Percentiles rank a stretch among this genome's conserved stretches.
phyloP scores from a whole-genome alignment of 1,139 yeast species.

The Pneumocystis wakefieldiae region DNA sequence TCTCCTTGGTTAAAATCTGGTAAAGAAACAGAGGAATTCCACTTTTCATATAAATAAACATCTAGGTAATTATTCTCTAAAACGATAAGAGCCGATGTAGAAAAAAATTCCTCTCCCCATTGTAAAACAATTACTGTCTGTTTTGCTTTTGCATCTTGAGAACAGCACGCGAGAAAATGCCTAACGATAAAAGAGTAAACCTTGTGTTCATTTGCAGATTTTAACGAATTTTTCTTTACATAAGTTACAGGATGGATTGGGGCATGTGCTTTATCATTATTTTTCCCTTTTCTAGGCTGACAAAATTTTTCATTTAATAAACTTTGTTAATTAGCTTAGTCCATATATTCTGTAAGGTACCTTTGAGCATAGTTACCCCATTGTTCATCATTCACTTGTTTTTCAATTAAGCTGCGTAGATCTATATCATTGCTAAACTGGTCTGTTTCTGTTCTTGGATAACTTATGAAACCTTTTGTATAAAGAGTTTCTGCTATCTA shows the following conservation, averaged over 20 bases:
- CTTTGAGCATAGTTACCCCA: constrained; percentile 39
- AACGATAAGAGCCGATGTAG: constrained; percentile 58
- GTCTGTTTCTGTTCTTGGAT: constrained; percentile 97
- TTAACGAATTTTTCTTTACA: constrained; percentile 25
- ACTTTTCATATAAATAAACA: constrained; percentile 59
- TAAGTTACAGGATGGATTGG: constrained; percentile 78
- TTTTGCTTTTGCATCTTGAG: constrained; percentile 74
- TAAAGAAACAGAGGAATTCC: constrained; percentile 54
- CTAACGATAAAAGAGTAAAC: constrained; percentile 81
- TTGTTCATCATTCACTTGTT: constrained; percentile 35
- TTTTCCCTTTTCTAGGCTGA: constrained; percentile 61
- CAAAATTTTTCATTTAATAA: constrained; percentile 29
- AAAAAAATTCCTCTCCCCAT: constrained; percentile 69
- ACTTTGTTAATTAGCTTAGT: constrained; percentile 12
- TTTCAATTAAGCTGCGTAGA: constrained; percentile 40
- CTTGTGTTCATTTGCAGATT: constrained; percentile 39
- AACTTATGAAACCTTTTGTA: constrained; percentile 72
- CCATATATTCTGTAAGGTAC: constrained; percentile 11
- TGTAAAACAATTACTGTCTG: constrained; percentile 45
- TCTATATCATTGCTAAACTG: constrained; percentile 66
- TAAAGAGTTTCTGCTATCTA: constrained; percentile 62
- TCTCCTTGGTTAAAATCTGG: constrained; percentile 53
- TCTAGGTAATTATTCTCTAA: constrained; percentile 62
- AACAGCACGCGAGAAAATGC: constrained; percentile 81
- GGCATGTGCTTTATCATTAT: constrained; percentile 94